These are phyloP conservation scores for Apophysomyces variabilis DNA, from an alignment of 371 early-diverging fungal species.

Conservation along the genomic window DNA sequence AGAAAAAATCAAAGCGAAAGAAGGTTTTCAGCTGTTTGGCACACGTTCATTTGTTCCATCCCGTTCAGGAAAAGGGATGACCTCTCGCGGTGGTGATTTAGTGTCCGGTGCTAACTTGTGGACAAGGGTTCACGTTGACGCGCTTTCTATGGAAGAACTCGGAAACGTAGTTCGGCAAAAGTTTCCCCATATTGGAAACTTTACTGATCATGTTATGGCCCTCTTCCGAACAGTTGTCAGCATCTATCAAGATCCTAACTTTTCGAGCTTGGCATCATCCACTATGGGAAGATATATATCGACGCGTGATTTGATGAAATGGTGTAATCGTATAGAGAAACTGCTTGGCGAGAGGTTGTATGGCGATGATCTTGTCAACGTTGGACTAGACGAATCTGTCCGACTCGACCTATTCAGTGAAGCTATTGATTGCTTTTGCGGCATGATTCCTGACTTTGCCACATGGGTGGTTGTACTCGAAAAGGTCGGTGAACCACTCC, in stretches of 20 bases:
- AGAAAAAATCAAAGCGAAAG: conserved; percentile 88
- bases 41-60: conserved; percentile 74
- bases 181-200: conserved; percentile 59
- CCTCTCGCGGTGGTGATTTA: conserved; percentile 57
- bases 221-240: conserved; percentile 64
- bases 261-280: conserved; percentile 51
- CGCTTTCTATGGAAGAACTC: conserved; percentile 69
- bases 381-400: conserved; percentile 43
- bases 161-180: conserved; percentile 63
- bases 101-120: conserved; percentile 78
- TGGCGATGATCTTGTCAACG: conserved; percentile 27
- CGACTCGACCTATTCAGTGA: conserved; percentile 76
- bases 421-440: conserved; percentile 88
- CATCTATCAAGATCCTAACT: conserved; percentile 62
- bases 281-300: conserved; percentile 66
- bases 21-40: conserved; percentile 96
- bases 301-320: conserved; percentile 84
- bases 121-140: conserved; percentile 76
- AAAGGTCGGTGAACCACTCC: conserved; percentile 73
- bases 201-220: conserved; percentile 61
- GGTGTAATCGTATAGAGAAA: conserved; percentile 76
- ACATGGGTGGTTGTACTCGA: conserved; percentile 66
- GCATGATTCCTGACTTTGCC: conserved; percentile 77
- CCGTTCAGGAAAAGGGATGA: conserved; percentile 49
- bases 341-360: conserved; percentile 45